Base-by-base conservation (phyloP, 2,329 filamentous ascomycete genomes). In the Didymella exigua region DNA sequence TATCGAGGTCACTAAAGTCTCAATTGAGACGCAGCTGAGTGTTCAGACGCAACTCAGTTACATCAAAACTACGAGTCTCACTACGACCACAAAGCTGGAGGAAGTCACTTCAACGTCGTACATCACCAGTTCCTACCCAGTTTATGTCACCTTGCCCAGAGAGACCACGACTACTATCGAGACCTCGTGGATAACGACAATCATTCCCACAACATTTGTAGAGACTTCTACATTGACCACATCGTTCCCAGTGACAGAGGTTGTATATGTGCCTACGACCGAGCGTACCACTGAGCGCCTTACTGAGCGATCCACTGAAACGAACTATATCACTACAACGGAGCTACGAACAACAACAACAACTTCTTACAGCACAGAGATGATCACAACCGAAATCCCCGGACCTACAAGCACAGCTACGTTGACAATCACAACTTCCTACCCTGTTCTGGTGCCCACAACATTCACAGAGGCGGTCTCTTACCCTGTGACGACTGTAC, bases 11-110 rank as follows among this genome's bases (percentile, higher is more conserved):
- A 50, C 48, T 4, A 44, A 37, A 11, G 14, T 44, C 2, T 55
- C 52, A 14, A 55, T 55, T 14, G 40, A 49, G 36, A 55, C 51
- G 11, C 43, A 24, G 5, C 6, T 51, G 34, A 44, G 48, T 18
- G 24, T 38, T 7, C 34, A 49, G n/a, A 49, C 48, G 21, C 19
- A 41, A 10, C 8, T 51, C 21, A 53, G 49, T 23, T 45, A 42
- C 10, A 34, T 49, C 10, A 40, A 27, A 6, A 31, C 33, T 3
- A 47, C 33, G 8, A 47, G 44, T 13, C 14, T 47, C 5, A 47
- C 33, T 19, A 47, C 44, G 18, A 41, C 36, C 4, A 38, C 36
- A 10, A 21, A n/a, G 13, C 9, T 13, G 21, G 5, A 24, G 14
- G 19, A 38, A 24, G 21, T 38, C 36, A 36, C 33, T 21, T 19